Evolutionary conservation across 2,329 filamentous ascomycete species (phyloP).

Genomic region (Aspergillus tamarii): DNA sequence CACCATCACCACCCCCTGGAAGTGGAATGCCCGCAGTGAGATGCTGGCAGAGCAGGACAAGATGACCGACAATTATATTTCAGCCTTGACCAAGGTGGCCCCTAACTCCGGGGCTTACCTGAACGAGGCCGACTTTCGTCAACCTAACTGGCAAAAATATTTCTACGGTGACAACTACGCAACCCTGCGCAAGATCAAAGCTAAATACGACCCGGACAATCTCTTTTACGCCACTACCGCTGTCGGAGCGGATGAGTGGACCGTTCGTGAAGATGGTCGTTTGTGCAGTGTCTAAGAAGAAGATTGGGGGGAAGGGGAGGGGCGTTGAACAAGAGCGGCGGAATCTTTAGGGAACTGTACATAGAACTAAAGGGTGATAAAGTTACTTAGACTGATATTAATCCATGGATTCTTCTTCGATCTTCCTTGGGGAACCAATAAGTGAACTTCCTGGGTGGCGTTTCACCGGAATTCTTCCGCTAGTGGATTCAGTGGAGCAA

Average conservation of each 20-base stretch:
- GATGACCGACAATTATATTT: conserved; percentile 46
- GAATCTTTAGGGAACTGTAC: not conserved
- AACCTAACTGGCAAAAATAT: conserved; percentile 44
- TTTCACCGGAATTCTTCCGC: conserved; percentile 1
- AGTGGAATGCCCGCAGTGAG: conserved; percentile 35
- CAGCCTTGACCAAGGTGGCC: conserved; percentile 39
- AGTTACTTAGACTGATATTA: not conserved
- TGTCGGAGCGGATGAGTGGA: conserved; percentile 58
- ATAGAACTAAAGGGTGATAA: not conserved
- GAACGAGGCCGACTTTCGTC: conserved; percentile 48
- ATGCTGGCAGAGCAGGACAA: conserved; percentile 40
- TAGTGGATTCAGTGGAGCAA: not conserved
- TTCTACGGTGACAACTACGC: conserved; percentile 50
- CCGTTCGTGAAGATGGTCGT: conserved; percentile 38
- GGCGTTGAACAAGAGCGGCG: not conserved
- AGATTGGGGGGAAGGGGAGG: not conserved
- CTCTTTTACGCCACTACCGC: conserved; percentile 48
- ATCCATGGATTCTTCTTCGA: not conserved
- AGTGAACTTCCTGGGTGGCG: not conserved
- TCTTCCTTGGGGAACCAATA: not conserved
- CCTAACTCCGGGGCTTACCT: conserved; percentile 45
- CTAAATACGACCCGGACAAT: conserved; percentile 45
- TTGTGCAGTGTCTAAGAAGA: conserved; percentile 37
- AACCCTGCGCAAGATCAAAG: conserved; percentile 42
- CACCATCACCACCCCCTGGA: conserved; percentile 41